phyloP scores from a whole-genome alignment of 1,139 yeast species.

The Taphrina deformans region DNA sequence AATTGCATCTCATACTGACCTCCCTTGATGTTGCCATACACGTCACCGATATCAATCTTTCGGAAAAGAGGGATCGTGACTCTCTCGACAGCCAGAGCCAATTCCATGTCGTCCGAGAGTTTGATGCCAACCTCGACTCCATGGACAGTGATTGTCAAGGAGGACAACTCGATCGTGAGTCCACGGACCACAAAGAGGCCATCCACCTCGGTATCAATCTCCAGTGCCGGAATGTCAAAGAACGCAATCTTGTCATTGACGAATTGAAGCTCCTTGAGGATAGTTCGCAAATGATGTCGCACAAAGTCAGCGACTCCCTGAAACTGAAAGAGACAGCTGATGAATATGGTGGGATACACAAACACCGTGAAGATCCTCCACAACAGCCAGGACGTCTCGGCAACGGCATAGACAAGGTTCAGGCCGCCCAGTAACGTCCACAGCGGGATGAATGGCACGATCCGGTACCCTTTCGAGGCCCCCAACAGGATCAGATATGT shows the following conservation, averaged over 20 bases:
- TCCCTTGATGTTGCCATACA: conserved; percentile 28
- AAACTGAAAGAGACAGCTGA: conserved; percentile 28
- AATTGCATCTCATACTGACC: conserved; percentile 31
- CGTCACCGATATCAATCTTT: conserved; percentile 25
- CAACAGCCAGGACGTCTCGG: conserved; percentile 28
- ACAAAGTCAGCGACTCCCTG: conserved; percentile 7
- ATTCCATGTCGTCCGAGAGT: conserved; percentile 31
- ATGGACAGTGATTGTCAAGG: conserved; percentile 25
- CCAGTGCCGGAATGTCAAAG: conserved; percentile 30
- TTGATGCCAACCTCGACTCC: conserved; percentile 31
- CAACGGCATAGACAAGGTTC: conserved; percentile 11
- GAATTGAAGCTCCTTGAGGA: conserved; percentile 19
- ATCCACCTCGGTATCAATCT: conserved; percentile 31
- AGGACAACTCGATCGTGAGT: conserved; percentile 10
- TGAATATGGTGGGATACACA: conserved; percentile 17
- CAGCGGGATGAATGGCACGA: conserved; percentile 22
- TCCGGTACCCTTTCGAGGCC: conserved; percentile 19
- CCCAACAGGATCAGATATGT: conserved; percentile 21
- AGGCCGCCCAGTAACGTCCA: conserved; percentile 17
- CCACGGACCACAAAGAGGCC: conserved; percentile 32
- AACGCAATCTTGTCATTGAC: conserved; percentile 31
- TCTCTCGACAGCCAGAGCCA: conserved; percentile 21
- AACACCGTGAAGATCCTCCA: conserved; percentile 14
- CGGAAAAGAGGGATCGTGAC: conserved; percentile 23
- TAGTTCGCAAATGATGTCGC: conserved; percentile 2